Base-by-base conservation (phyloP, 1,284 basidiomycete species). In the Fistulinella cinereoalba region DNA sequence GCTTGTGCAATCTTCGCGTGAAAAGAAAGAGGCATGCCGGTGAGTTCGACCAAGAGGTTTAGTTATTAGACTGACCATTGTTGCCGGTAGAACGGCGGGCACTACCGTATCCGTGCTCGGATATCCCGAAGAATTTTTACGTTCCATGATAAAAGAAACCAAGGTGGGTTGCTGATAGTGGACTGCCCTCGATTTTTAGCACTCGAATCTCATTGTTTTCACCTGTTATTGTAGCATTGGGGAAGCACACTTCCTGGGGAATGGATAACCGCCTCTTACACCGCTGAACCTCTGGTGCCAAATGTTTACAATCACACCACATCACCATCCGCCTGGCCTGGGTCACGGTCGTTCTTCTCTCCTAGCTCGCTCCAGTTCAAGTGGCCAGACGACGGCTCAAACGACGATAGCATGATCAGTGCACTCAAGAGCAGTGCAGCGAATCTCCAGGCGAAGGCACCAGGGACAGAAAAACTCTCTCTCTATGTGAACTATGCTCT, bases 401-500 rank as follows among this genome's bases (percentile, higher is more conserved):
- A 7, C 8, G 29, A 32, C 29, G 15, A n/a, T n/a, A 6, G 7
- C 29, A n/a, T 55, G 5, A 61, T 61, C 9, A 81, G 83, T 50
- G 55, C 55, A 3, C 66, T 73, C n/a, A 61, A 64, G 24, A 56
- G 70, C 31, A 76, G 72, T 50, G 71, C 73, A 3, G 62, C 57
- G 8, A 61, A 58, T 2, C 68, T 83, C 44, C 59, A 56, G 19
- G 54, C 62, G 13, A 66, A 72, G 13, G 73, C 73, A 1, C 45
- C 71, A 12, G 55, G 51, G 67, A 75, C 45, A 74, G 75, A 16
- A 16, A 27, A 24, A 13, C 43, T 49, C 6, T 32, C 56, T 37
- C 52, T 74, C 43, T 82, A 85, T 56, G 69, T 71, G 21, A 82
- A 82, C 58, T 81, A 81, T 51, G 79, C 80, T 4, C 67, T 76